phyloP scores from a whole-genome alignment of 1,284 basidiomycete species.

The Cystobasidium sp. region DNA sequence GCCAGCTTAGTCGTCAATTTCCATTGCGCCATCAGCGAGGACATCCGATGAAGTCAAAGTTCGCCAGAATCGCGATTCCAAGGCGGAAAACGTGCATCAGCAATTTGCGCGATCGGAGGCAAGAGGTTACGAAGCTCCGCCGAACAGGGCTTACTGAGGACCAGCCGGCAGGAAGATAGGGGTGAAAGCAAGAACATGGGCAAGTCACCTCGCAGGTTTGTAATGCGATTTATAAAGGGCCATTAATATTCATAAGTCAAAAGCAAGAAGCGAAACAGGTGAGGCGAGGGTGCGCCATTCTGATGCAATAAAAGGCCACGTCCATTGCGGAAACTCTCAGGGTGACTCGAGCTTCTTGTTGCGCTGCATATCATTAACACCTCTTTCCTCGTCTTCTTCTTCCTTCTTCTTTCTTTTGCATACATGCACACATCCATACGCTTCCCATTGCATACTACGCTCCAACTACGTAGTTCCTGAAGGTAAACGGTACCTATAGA shows the following conservation, averaged over 20 bases:
- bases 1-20: neutral
- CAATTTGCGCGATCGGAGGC: neutral
- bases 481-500: too few species aligned
- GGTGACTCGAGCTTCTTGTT: constrained; percentile 5
- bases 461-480: too few species aligned
- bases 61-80: neutral
- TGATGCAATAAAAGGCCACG: constrained; percentile 17
- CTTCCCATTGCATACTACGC: too few species aligned
- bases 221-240: neutral
- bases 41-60: constrained; percentile 8
- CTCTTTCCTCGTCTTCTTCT: neutral
- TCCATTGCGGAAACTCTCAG: neutral
- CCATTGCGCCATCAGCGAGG: neutral
- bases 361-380: neutral
- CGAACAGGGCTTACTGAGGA: neutral
- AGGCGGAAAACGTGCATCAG: too few species aligned
- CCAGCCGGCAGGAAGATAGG: constrained; percentile 1
- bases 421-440: too few species aligned
- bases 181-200: neutral
- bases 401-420: constrained; percentile 1
- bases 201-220: neutral
- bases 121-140: neutral
- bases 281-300: constrained; percentile 3
- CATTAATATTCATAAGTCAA: neutral
- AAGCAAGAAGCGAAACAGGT: neutral